Conservation (phyloP, 2,329 filamentous ascomycete genomes). For the Drechslerella dactyloides region DNA sequence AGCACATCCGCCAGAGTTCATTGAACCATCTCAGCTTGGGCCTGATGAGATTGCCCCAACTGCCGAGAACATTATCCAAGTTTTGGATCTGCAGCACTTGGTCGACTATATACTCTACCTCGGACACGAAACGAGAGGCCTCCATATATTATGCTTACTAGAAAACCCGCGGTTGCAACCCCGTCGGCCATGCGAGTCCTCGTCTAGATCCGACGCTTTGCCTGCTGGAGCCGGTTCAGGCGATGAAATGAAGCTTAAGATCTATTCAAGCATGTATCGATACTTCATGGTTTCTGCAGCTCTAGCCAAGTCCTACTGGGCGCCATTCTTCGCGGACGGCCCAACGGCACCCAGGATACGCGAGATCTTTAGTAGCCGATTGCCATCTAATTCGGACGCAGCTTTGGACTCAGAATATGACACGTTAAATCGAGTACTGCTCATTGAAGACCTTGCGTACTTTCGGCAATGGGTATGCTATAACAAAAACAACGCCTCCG, state of each 20-base stretch:
- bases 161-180: conserved; percentile 9
- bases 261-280: conserved; percentile 40
- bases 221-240: too few species aligned
- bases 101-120: conserved; percentile 25
- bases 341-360: conserved; percentile 4
- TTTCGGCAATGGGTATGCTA: conserved; percentile 33
- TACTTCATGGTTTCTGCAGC: conserved; percentile 27
- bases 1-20: conserved; percentile 7
- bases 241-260: conserved; percentile 10
- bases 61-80: conserved; percentile 13
- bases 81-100: conserved; percentile 28
- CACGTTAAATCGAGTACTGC: neutral
- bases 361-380: neutral
- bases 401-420: neutral
- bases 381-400: neutral
- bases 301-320: conserved; percentile 29
- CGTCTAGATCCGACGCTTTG: neutral
- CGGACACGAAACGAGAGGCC: conserved; percentile 16
- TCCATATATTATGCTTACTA: conserved; percentile 31
- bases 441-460: conserved; percentile 13
- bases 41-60: neutral
- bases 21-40: conserved; percentile 9
- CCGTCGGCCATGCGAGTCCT: neutral
- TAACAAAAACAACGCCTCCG: conserved; percentile 15
- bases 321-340: conserved; percentile 26